Conservation (phyloP, 192 early-diverging fungal species). For the Coemansia sp. region DNA sequence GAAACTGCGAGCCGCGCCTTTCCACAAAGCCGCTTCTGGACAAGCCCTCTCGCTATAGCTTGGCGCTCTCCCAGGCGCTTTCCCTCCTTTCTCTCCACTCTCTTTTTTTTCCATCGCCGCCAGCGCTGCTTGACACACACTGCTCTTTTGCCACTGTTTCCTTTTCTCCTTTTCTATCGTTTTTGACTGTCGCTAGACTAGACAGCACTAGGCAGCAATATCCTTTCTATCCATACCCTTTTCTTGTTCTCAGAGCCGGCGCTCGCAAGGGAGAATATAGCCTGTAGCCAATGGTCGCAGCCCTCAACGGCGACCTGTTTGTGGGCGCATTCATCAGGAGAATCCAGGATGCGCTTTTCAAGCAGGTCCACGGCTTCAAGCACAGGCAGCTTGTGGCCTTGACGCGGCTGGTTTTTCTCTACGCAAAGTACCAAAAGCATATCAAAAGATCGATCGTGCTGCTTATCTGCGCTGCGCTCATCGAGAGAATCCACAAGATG, state of each 20-base stretch:
- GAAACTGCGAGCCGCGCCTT: no score
- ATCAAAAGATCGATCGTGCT: slow-evolving; percentile 34
- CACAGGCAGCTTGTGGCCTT: slow-evolving; percentile 30
- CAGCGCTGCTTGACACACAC: background rate
- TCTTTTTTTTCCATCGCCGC: slow-evolving; percentile 7
- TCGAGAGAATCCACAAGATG: slow-evolving; percentile 35
- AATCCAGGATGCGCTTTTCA: slow-evolving; percentile 32
- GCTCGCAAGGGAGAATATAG: background rate
- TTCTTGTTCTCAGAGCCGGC: no score
- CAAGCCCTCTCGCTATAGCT: no score
- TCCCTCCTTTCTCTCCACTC: background rate
- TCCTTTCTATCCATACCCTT: no score
- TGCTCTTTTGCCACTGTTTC: background rate
- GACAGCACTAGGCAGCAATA: no score
- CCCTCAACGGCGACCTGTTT: slow-evolving; percentile 34
- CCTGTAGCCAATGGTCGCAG: slow-evolving; percentile 29
- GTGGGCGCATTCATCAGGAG: slow-evolving; percentile 26
- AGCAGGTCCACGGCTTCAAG: slow-evolving; percentile 29
- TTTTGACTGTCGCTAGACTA: background rate
- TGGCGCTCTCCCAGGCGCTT: no score
- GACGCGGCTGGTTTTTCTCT: slow-evolving; percentile 23
- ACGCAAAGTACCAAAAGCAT: slow-evolving; percentile 38
- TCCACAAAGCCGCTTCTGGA: no score
- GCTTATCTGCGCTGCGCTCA: slow-evolving; percentile 24
- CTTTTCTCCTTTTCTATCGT: background rate